Percentiles rank a stretch among this genome's conserved stretches.
Conservation (phyloP, 2,329 filamentous ascomycete genomes). For the Herpotrichia juniperi region DNA sequence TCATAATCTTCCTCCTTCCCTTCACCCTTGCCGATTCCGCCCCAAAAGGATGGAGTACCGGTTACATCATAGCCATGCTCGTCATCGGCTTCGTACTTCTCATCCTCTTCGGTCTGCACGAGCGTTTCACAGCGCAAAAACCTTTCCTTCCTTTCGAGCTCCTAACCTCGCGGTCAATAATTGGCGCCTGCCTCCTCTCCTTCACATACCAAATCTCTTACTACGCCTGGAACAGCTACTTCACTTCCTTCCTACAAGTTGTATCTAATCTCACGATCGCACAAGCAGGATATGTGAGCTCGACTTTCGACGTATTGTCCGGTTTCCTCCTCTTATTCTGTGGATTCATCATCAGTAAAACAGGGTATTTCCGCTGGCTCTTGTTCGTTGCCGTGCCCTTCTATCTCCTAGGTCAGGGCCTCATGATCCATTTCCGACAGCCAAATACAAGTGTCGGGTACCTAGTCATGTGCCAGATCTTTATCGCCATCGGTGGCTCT, state of each 20-base stretch:
- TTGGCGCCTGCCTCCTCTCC: constrained; percentile 57
- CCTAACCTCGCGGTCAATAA: constrained; percentile 45
- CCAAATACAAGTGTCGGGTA: constrained; percentile 35
- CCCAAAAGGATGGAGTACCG: constrained; percentile 24
- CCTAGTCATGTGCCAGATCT: constrained; percentile 43
- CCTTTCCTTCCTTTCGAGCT: constrained; percentile 49
- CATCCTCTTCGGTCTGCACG: constrained; percentile 42
- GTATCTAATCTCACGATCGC: constrained; percentile 34
- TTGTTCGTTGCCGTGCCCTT: constrained; percentile 25
- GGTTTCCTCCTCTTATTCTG: constrained; percentile 16
- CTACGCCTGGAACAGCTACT: constrained; percentile 44
- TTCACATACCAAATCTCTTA: constrained; percentile 35
- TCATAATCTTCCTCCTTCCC: constrained; percentile 71
- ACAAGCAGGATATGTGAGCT: constrained; percentile 40
- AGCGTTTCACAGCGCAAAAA: constrained; percentile 42
- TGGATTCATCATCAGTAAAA: constrained; percentile 18
- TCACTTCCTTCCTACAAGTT: constrained; percentile 47
- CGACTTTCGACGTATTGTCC: constrained; percentile 38
- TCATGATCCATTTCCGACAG: constrained; percentile 37
- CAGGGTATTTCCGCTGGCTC: constrained; percentile 25
- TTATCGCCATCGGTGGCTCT: constrained; percentile 32
- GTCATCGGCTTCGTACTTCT: constrained; percentile 42
- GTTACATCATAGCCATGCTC: constrained; percentile 43
- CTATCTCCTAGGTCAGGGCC: constrained; percentile 23
- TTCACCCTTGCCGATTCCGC: constrained; percentile 55